phyloP scores from a whole-genome alignment of 176 grass and related monocot species.

The Lolium multiflorum region DNA sequence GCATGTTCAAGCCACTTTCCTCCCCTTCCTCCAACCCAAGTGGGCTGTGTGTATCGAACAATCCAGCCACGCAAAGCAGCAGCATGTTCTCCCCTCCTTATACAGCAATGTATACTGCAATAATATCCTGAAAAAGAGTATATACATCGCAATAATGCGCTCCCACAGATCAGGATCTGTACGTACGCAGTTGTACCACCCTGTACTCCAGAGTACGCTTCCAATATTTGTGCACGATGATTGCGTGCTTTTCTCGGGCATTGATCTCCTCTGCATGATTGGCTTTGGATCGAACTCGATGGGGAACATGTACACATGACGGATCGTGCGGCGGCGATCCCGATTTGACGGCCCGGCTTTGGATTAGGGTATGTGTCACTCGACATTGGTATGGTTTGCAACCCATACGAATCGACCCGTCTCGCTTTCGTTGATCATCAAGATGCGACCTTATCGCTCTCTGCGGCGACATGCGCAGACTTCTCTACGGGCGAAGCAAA shows the following conservation, averaged over 20 bases:
- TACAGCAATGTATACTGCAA: not conserved
- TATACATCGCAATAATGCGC: not conserved
- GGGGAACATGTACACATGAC: constrained; percentile 13
- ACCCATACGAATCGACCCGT: not conserved
- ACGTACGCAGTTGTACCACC: not conserved
- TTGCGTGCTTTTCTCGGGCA: not conserved
- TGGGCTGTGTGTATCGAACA: not conserved
- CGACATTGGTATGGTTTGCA: not conserved
- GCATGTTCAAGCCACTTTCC: not conserved
- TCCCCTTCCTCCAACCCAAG: not conserved
- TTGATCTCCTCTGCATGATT: not conserved
- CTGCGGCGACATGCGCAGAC: too few species aligned
- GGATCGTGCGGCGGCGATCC: not conserved
- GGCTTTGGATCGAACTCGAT: not conserved
- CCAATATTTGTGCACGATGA: not conserved
- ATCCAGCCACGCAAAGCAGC: constrained; percentile 1
- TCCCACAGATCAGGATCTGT: not conserved
- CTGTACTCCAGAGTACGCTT: not conserved
- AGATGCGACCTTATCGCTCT: not conserved
- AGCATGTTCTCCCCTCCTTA: not conserved
- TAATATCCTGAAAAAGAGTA: not conserved
- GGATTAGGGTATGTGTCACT: not conserved
- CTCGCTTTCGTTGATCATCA: not conserved
- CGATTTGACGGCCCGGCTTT: constrained; percentile 21
- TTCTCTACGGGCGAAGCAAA: too few species aligned